Percentiles rank a stretch among this genome's conserved stretches.
Evolutionary conservation across 495 filamentous ascomycete genomes (phyloP).

Genomic region (Aspergillus heteromorphus): DNA sequence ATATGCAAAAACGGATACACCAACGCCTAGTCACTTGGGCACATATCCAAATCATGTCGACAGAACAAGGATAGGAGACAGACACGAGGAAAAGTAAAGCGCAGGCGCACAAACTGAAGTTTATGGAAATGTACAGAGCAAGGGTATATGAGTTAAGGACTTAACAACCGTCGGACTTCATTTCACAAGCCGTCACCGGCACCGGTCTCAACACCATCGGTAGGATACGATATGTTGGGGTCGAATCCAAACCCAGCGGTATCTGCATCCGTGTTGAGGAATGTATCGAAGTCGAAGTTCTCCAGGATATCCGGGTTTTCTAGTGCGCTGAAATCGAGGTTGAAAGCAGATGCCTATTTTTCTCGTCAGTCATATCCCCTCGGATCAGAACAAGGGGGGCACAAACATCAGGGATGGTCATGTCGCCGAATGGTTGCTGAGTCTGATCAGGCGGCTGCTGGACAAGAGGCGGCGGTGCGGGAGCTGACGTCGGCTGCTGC

Average conservation of each 20-base stretch:
- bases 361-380: slow-evolving; percentile 12
- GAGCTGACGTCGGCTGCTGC: slow-evolving; percentile 37
- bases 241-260: slow-evolving; percentile 50
- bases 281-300: slow-evolving; percentile 95
- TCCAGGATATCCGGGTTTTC: slow-evolving; percentile 69
- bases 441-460: slow-evolving; percentile 43
- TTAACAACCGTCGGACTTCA: slow-evolving; percentile 35
- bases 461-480: slow-evolving; percentile 36
- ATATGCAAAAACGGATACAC: slow-evolving; percentile 34
- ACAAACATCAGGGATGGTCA: slow-evolving; percentile 40
- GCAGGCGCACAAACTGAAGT: slow-evolving; percentile 13
- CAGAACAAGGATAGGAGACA: slow-evolving; percentile 14
- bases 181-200: slow-evolving; percentile 42
- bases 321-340: slow-evolving; percentile 58
- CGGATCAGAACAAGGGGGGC: slow-evolving; percentile 14
- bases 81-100: slow-evolving; percentile 23
- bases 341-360: slow-evolving; percentile 33
- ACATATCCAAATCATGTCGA: slow-evolving; percentile 31
- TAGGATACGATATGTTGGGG: slow-evolving; percentile 35
- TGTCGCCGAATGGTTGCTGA: slow-evolving; percentile 33
- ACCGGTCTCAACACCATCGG: slow-evolving; percentile 49
- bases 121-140: slow-evolving; percentile 39
- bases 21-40: slow-evolving; percentile 39
- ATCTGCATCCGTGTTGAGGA: slow-evolving; percentile 63
- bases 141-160: slow-evolving; percentile 44